Base-by-base conservation (phyloP, 2,329 filamentous ascomycete species). In the Neurospora crassa region DNA sequence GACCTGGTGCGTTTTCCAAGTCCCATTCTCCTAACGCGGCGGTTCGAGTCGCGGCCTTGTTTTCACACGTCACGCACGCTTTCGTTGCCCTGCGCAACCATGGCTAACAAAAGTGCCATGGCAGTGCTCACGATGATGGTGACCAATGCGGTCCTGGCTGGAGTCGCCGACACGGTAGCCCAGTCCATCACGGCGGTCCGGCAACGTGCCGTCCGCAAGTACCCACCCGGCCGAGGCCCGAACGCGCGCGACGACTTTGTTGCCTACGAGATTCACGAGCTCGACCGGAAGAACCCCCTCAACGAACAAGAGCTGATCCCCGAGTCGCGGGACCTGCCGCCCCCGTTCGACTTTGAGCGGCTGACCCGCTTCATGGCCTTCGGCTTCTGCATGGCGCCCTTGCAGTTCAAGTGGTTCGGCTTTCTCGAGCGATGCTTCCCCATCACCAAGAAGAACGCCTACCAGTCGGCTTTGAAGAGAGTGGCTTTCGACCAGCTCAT, bases 121-220 rank as follows among this genome's bases (percentile, higher is more conserved):
- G 20, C 79, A 92, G 92, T 99, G 59, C 88, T 99, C 78, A 99
- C 96, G 74, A 99, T 97, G 82, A 99, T 99, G 95, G 93, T 97
- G 79, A 97, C 95, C 80, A 99, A 99, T 84, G 92, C 96, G 76
- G 91, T 98, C 71, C 89, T 99, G 72, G 94, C 93, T 83, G 96
- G 96, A 77, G 91, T 99, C 76, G 96, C 96, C 81, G 96, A 99
- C 82, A 98, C 96, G 42, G 93, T 97, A 68, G 96, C 96, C 72
- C 96, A 99, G 81, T 90, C 92, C 72, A 92, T 99, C 79, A 97
- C 96, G 3, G 89, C 94, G 24, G 88, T 97, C 72, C 90, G 92
- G 72, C 82, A 91, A 79, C 88, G 89, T 73, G 86, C 89, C 8
- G 78, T 89, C 3, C 87, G 88, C 73, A 92, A 92, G 79, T 82